Evolutionary conservation across 2,329 filamentous ascomycete genomes (phyloP), one percentile per base, ranked within the genome.

Genomic region (Neophaeococcomyces mojaviensis): DNA sequence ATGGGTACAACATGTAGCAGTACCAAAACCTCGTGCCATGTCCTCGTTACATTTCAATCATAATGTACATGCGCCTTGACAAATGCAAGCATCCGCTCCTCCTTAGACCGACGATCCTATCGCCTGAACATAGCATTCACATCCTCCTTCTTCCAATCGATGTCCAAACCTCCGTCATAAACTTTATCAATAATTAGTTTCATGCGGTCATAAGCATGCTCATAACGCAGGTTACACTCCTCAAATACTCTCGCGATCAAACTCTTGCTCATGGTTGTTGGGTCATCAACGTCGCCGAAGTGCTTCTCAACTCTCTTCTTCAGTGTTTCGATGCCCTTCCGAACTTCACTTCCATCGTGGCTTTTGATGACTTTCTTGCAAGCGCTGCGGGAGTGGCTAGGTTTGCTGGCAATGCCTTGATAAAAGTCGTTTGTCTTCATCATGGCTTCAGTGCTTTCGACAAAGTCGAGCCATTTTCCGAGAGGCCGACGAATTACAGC

Each of bases 261-360:
- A 43, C 70, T 73, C 6, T 74, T 66, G 57, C 79, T 84, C 44
- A 36, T 44, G 9, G 70, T 48, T 18, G 70, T 77, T 46, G 81
- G 79, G 52, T 89, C 85, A 56, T 94, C 88, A 4, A 82, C 85
- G 55, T 94, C 88, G 35, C 88, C 88, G 72, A 97, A 97, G 66
- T 97, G 90, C 70, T 97, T 98, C 68, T 97, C 90, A 1, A 97
- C 86, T 40, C 90, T 79, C 70, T 94, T 95, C 59, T 84, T 84
- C 55, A 97, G 73, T 44, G 86, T 78, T 59, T 95, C 88, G 55
- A 95, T 84, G n/a, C 90, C 89, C 61, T 89, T 88, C 53, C 85
- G 79, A 35, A 96, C 78, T 65, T 96, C 88, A 62, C 86, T 89
- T 16, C 74, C 73, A 64, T 97, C 90, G 64, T 92, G 86, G 36